Conservation (phyloP, 495 filamentous ascomycete species). For the Daldinia bambusicola region DNA sequence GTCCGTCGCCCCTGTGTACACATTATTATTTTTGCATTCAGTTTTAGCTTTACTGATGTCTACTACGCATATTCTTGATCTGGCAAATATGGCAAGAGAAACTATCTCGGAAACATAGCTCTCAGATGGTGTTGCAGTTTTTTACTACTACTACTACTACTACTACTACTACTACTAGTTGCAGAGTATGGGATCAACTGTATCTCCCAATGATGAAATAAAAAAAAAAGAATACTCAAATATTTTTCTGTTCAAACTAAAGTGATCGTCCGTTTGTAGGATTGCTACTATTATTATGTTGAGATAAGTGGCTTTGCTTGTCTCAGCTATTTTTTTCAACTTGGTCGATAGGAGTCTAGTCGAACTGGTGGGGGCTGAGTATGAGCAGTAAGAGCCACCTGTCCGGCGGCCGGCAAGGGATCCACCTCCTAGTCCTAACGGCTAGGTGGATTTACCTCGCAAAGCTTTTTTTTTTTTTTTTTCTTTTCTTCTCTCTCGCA, state of each 20-base stretch:
- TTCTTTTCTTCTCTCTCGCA: conserved; percentile 22
- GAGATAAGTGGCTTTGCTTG: too few species aligned
- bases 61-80: conserved; percentile 19
- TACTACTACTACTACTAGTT: conserved; percentile 1
- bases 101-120: conserved; percentile 11
- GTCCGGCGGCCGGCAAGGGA: background rate
- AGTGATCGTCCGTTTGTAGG: too few species aligned
- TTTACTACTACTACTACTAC: too few species aligned
- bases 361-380: background rate
- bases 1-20: conserved; percentile 35
- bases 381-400: too few species aligned
- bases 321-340: too few species aligned
- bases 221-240: background rate
- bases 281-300: too few species aligned
- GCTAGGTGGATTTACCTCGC: conserved; percentile 9
- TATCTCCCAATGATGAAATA: conserved; percentile 35
- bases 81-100: background rate
- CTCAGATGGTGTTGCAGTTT: conserved; percentile 9
- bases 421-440: conserved; percentile 17
- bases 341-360: background rate
- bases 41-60: conserved; percentile 16
- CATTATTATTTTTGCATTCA: conserved; percentile 30
- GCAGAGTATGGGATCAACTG: conserved; percentile 22
- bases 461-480: conserved; percentile 33
- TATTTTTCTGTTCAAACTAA: too few species aligned